These are phyloP conservation scores for Candida krabiensis DNA, from an alignment of 805 yeast species.

Conservation along the genomic window DNA sequence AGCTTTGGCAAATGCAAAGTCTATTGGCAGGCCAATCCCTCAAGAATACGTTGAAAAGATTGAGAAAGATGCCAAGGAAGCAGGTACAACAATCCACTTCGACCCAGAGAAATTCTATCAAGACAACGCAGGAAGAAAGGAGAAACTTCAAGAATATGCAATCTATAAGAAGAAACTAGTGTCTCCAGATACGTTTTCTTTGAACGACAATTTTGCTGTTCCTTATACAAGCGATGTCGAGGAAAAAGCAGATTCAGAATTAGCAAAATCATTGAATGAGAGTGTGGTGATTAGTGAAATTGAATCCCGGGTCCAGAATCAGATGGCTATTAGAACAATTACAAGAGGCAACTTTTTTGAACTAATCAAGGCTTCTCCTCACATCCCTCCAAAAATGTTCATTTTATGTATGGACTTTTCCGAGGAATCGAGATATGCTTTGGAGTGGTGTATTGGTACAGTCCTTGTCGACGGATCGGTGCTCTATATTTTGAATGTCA, in stretches of 20 bases:
- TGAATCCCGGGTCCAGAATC: conserved; percentile 50
- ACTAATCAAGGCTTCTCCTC: conserved; percentile 27
- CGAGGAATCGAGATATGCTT: conserved; percentile 78
- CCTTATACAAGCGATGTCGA: conserved; percentile 71
- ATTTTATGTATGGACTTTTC: conserved; percentile 80
- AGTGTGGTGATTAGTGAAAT: conserved; percentile 55
- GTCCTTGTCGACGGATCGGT: conserved; percentile 82
- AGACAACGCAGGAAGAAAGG: conserved; percentile 47
- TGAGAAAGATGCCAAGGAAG: conserved; percentile 31
- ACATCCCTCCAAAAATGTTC: conserved; percentile 51
- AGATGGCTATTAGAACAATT: conserved; percentile 66
- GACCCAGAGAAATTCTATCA: conserved; percentile 49
- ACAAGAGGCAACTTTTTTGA: conserved; percentile 68
- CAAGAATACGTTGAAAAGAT: conserved; percentile 30
- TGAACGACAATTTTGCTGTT: conserved; percentile 33
- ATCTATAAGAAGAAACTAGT: conserved; percentile 59
- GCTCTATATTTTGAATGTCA: conserved; percentile 65
- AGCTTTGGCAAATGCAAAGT: conserved; percentile 57
- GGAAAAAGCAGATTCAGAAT: conserved; percentile 59
- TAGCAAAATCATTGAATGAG: conserved; percentile 54
- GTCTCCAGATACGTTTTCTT: conserved; percentile 47
- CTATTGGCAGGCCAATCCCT: conserved; percentile 36
- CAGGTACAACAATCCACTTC: conserved; percentile 44
- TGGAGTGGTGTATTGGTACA: conserved; percentile 88
- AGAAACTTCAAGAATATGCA: conserved; percentile 56